phyloP scores from a whole-genome alignment of 73 alveolate genomes.

The Tetrahymena borealis region DNA sequence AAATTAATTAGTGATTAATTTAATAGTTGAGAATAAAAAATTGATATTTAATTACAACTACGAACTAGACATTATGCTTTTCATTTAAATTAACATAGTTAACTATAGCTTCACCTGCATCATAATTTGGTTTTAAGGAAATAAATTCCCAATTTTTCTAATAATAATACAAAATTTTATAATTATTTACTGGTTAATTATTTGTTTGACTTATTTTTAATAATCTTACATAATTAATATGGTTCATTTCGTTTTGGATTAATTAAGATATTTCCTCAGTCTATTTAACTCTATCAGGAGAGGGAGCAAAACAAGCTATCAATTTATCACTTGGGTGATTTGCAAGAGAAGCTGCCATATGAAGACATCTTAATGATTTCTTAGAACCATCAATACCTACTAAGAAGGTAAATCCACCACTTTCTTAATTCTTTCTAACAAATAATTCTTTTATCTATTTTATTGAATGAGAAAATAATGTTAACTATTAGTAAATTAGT shows the following conservation, averaged over 20 bases:
- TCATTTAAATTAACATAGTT: not conserved
- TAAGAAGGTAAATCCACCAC: not conserved
- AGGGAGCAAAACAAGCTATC: not conserved
- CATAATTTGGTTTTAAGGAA: not conserved
- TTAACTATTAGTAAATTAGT: too few relatives aligned
- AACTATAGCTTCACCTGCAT: not conserved
- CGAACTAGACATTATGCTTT: not conserved
- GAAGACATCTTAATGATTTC: not conserved
- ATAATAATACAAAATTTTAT: not conserved
- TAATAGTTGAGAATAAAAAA: too few relatives aligned
- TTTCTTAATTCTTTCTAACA: not conserved
- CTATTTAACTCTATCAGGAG: not conserved
- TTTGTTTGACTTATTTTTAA: too few relatives aligned
- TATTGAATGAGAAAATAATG: too few relatives aligned
- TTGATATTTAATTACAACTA: too few relatives aligned
- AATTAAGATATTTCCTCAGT: not conserved
- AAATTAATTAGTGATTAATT: not conserved
- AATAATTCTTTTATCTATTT: not conserved
- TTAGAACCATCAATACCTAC: not conserved
- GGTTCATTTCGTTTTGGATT: not conserved
- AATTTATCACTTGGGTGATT: not conserved
- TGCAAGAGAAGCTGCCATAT: not conserved
- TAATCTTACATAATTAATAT: not conserved
- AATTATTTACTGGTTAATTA: too few relatives aligned
- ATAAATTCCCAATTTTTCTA: not conserved